These are phyloP conservation scores for Hyaloscypha finlandica DNA, from an alignment of 495 filamentous ascomycete species.

Conservation along the genomic window DNA sequence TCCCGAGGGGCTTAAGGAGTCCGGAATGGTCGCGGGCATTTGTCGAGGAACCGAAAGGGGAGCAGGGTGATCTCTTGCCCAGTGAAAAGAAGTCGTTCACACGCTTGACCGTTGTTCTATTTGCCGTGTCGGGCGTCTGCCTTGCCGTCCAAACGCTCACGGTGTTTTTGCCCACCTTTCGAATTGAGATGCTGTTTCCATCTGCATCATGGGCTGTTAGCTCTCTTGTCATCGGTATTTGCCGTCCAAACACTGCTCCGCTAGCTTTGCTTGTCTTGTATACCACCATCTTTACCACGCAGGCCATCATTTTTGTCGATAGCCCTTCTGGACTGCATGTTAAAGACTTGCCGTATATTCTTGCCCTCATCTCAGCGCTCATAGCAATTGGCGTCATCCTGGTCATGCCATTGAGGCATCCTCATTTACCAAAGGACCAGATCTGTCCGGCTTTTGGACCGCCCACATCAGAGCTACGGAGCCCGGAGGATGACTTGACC, in stretches of 20 bases:
- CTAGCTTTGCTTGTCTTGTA: slow-evolving; percentile 44
- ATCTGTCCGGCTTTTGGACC: slow-evolving; percentile 60
- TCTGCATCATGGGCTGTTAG: slow-evolving; percentile 44
- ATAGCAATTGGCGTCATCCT: slow-evolving; percentile 55
- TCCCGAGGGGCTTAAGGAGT: slow-evolving; percentile 35
- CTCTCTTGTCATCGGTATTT: slow-evolving; percentile 46
- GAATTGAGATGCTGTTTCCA: slow-evolving; percentile 16
- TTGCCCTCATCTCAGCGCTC: slow-evolving; percentile 46
- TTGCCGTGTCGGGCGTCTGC: slow-evolving; percentile 44
- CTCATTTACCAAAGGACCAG: slow-evolving; percentile 53
- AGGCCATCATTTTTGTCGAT: slow-evolving; percentile 41
- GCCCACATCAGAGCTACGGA: slow-evolving; percentile 63
- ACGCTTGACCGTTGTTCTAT: slow-evolving; percentile 41
- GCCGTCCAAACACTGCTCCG: slow-evolving; percentile 51
- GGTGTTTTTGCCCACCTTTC: slow-evolving; percentile 36
- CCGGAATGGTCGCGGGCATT: slow-evolving; percentile 56
- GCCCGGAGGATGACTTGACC: slow-evolving; percentile 78
- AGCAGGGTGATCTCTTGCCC: slow-evolving; percentile 34
- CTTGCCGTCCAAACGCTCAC: slow-evolving; percentile 44
- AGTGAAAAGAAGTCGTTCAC: slow-evolving; percentile 33
- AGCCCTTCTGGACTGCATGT: slow-evolving; percentile 29
- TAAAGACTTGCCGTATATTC: slow-evolving; percentile 42
- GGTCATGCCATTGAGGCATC: slow-evolving; percentile 71
- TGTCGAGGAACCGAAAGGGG: slow-evolving; percentile 43
- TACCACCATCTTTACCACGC: slow-evolving; percentile 35